phyloP scores from a whole-genome alignment of 257 asterid genomes.

The Vinca minor region DNA sequence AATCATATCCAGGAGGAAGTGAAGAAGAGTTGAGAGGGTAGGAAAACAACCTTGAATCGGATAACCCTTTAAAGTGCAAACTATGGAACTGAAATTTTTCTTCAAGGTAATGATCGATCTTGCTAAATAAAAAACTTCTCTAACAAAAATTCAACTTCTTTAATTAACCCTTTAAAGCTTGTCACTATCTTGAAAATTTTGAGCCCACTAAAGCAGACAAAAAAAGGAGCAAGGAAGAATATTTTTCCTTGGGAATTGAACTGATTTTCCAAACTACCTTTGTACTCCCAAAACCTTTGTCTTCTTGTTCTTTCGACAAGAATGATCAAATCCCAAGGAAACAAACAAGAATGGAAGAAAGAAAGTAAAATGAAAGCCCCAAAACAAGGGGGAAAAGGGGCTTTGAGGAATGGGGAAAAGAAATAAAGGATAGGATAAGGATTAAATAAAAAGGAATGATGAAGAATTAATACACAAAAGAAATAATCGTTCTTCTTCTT shows the following conservation, averaged over 20 bases:
- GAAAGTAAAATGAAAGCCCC: too few species aligned
- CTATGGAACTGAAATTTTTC: constrained; percentile 13
- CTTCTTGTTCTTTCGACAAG: constrained; percentile 24
- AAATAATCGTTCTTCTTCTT: constrained; percentile 2
- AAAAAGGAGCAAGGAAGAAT: constrained; percentile 15
- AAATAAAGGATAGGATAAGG: background rate
- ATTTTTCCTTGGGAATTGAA: constrained; percentile 52
- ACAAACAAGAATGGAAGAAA: background rate
- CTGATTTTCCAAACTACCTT: constrained; percentile 1
- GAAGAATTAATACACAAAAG: constrained; percentile 1
- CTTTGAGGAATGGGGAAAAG: constrained; percentile 12
- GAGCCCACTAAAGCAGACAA: constrained; percentile 21
- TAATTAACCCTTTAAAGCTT: constrained; percentile 1
- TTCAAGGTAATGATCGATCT: constrained; percentile 9
- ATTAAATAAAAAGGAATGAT: too few species aligned
- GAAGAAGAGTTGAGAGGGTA: background rate
- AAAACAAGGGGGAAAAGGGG: background rate
- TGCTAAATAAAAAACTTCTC: constrained; percentile 12
- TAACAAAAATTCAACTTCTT: too few species aligned
- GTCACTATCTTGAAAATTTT: constrained; percentile 18
- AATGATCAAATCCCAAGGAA: constrained; percentile 46
- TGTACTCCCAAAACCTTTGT: constrained; percentile 17
- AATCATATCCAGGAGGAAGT: too few species aligned
- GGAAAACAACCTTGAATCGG: constrained; percentile 19
- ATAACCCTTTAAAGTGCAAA: background rate